These are phyloP conservation scores for Ambrosia artemisiifolia DNA, from an alignment of 129 eudicot genomes.

Conservation along the genomic window DNA sequence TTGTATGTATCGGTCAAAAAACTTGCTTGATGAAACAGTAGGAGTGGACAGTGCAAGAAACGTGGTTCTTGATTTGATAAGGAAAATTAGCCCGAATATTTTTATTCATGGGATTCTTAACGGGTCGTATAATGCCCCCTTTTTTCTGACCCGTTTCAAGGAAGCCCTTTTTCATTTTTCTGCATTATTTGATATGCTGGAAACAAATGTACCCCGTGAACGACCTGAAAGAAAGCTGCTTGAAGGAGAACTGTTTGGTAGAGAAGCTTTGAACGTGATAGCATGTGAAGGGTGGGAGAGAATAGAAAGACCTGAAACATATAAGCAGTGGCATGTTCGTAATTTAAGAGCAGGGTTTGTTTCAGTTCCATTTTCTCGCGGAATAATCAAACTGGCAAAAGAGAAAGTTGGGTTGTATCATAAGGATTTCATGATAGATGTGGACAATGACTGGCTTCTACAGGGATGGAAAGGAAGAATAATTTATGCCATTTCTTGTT, in stretches of 20 bases:
- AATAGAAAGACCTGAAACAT: constrained; percentile 68
- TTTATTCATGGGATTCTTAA: constrained; percentile 68
- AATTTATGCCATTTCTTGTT: constrained; percentile 54
- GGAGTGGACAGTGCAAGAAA: constrained; percentile 56
- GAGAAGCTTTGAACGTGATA: constrained; percentile 70
- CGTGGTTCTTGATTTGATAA: constrained; percentile 52
- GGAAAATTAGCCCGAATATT: constrained; percentile 54
- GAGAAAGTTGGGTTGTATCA: constrained; percentile 51
- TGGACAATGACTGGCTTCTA: constrained; percentile 60
- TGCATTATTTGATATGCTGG: constrained; percentile 77
- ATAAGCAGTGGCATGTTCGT: constrained; percentile 81
- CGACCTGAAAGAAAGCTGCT: constrained; percentile 52
- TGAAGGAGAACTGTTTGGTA: constrained; percentile 71
- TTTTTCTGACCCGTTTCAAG: constrained; percentile 73
- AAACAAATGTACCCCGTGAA: constrained; percentile 57
- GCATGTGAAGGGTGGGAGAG: constrained; percentile 92
- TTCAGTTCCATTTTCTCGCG: constrained; percentile 46
- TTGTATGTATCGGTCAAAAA: constrained; percentile 55
- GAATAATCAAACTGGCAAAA: constrained; percentile 26
- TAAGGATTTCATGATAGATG: constrained; percentile 65
- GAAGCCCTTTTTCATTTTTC: constrained; percentile 79
- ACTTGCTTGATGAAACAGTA: constrained; percentile 70
- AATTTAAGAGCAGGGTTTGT: constrained; percentile 54
- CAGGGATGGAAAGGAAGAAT: constrained; percentile 78
- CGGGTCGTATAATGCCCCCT: constrained; percentile 74